Percentiles rank a stretch among this genome's conserved stretches.
Conservation (phyloP, 129 eudicot genomes). For the Pittosporum tobira region DNA sequence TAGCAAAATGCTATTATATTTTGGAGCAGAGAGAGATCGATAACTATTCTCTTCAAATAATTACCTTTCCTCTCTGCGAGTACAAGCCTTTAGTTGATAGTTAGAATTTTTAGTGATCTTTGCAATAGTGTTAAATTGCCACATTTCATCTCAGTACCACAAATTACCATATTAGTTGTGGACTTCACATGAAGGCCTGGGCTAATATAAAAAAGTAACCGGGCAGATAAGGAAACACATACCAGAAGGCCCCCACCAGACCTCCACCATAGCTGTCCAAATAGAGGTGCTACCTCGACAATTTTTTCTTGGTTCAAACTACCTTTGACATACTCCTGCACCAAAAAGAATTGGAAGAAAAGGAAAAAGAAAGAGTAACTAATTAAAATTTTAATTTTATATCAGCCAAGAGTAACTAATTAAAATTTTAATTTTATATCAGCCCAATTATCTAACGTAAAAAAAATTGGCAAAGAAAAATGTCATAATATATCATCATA, state of each 20-base stretch:
- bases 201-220: neutral
- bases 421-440: neutral
- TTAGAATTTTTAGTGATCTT: neutral
- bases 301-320: too few species aligned
- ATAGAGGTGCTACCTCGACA: conserved; percentile 21
- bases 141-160: neutral
- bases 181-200: neutral
- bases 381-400: conserved; percentile 14
- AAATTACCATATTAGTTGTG: neutral
- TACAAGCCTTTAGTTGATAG: neutral
- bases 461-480: neutral
- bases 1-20: too few species aligned
- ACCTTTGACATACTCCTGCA: conserved; percentile 39
- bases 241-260: conserved; percentile 47
- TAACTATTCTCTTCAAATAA: too few species aligned
- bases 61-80: neutral
- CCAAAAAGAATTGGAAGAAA: conserved; percentile 20
- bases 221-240: conserved; percentile 31
- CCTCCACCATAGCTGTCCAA: conserved; percentile 26
- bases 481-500: neutral
- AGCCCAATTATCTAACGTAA: neutral
- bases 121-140: neutral
- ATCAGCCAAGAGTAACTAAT: neutral
- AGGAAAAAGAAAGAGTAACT: conserved; percentile 9
- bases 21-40: too few species aligned